Percentiles rank a stretch among this genome's conserved stretches.
phyloP scores from a whole-genome alignment of 2,329 filamentous ascomycete genomes.

The Berkeleyomyces basicola region DNA sequence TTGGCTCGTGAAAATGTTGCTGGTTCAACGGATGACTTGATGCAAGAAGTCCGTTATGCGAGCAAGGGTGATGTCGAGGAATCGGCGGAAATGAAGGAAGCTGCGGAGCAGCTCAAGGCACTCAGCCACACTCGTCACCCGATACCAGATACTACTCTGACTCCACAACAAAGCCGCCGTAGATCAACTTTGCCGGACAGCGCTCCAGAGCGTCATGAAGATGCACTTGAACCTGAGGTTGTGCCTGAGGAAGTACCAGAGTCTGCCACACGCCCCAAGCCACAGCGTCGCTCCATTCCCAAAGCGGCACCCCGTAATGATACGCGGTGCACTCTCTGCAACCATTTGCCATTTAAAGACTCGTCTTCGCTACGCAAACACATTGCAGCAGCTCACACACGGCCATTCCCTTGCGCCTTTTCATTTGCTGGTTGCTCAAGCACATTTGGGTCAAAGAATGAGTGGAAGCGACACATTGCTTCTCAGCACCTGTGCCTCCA shows the following conservation, averaged over 20 bases:
- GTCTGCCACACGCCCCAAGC: slow-evolving; percentile 22
- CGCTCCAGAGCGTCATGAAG: slow-evolving; percentile 20
- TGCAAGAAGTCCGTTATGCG: slow-evolving; percentile 9
- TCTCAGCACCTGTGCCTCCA: slow-evolving; percentile 69
- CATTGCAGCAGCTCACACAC: slow-evolving; percentile 50
- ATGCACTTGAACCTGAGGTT: slow-evolving; percentile 24
- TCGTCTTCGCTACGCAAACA: slow-evolving; percentile 50
- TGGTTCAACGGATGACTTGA: background rate
- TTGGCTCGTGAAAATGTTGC: slow-evolving; percentile 2
- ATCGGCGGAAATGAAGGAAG: slow-evolving; percentile 53
- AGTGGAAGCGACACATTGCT: slow-evolving; percentile 90
- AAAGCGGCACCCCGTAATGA: slow-evolving; percentile 38
- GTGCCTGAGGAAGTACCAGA: slow-evolving; percentile 18
- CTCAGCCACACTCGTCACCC: slow-evolving; percentile 43
- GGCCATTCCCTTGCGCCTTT: slow-evolving; percentile 73
- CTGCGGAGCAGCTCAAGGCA: slow-evolving; percentile 49
- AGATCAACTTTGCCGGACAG: slow-evolving; percentile 24
- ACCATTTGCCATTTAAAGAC: slow-evolving; percentile 49
- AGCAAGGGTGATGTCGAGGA: slow-evolving; percentile 32
- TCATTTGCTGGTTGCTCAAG: slow-evolving; percentile 68
- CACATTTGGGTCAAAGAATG: slow-evolving; percentile 83
- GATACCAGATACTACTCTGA: slow-evolving; percentile 23
- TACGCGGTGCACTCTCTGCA: slow-evolving; percentile 43
- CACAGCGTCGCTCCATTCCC: slow-evolving; percentile 30
- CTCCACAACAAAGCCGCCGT: slow-evolving; percentile 8